Conservation (phyloP, 495 filamentous ascomycete species). For the Neurospora sp. region DNA sequence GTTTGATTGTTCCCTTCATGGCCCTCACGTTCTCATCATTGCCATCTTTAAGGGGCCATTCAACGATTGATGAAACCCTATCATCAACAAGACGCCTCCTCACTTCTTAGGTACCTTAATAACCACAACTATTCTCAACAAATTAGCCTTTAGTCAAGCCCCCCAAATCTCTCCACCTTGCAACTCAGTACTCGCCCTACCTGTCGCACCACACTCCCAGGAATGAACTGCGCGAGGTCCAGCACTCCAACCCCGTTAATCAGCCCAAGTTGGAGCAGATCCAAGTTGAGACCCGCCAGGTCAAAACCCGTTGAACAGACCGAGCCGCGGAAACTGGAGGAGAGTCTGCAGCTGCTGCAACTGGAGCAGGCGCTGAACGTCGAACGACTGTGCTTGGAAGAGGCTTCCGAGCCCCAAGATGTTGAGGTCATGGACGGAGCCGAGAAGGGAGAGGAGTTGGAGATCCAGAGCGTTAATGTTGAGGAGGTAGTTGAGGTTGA, state of each 20-base stretch:
- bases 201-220: constrained; percentile 24
- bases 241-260: constrained; percentile 27
- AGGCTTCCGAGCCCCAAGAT: constrained; percentile 27
- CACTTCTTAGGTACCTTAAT: background rate
- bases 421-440: constrained; percentile 33
- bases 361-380: constrained; percentile 29
- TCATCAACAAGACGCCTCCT: background rate
- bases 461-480: constrained; percentile 36
- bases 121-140: background rate
- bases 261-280: constrained; percentile 31
- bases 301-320: constrained; percentile 35
- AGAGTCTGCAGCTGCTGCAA: constrained; percentile 35
- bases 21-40: background rate
- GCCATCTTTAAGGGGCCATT: background rate
- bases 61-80: too few relatives aligned
- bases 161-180: background rate
- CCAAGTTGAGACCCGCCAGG: constrained; percentile 27
- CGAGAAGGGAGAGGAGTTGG: constrained; percentile 28
- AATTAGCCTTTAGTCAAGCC: background rate
- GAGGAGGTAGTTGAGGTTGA: constrained; percentile 38
- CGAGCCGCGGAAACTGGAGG: constrained; percentile 30
- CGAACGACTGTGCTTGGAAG: constrained; percentile 28
- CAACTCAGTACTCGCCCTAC: constrained; percentile 24
- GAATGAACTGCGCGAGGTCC: constrained; percentile 30
- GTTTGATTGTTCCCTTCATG: background rate